These are phyloP conservation scores for Penicillium subrubescens DNA, from an alignment of 495 filamentous ascomycete genomes.

Conservation along the genomic window DNA sequence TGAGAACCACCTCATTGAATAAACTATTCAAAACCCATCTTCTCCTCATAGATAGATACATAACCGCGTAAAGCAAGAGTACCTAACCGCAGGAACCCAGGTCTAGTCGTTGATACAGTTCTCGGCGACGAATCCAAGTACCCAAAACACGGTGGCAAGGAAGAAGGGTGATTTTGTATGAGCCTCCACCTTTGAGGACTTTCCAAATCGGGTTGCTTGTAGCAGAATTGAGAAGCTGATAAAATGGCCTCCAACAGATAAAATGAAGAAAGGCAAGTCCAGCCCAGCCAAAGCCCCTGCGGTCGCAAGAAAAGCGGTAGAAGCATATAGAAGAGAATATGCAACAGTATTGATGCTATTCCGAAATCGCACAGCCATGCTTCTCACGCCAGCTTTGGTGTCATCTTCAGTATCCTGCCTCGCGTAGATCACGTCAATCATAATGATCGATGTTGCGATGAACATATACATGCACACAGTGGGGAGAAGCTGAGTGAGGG, in stretches of 20 bases:
- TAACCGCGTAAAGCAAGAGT: too few species aligned
- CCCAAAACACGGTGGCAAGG: background rate
- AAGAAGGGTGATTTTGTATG: background rate
- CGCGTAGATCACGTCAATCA: background rate
- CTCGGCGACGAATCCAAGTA: background rate
- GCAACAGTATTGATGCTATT: background rate
- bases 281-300: background rate
- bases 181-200: background rate
- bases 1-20: too few species aligned
- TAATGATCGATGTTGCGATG: background rate
- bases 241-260: background rate
- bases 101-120: background rate
- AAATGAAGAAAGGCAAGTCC: background rate
- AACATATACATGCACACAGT: background rate
- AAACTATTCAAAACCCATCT: too few species aligned
- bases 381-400: background rate
- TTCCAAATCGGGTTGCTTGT: background rate
- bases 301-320: background rate
- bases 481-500: background rate
- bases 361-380: background rate
- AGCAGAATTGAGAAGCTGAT: background rate
- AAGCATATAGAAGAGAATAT: background rate
- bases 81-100: too few species aligned
- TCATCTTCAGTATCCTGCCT: background rate
- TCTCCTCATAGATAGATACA: too few species aligned